phyloP scores from a whole-genome alignment of 208 protist genomes.

The Balamuthia mandrillaris region DNA sequence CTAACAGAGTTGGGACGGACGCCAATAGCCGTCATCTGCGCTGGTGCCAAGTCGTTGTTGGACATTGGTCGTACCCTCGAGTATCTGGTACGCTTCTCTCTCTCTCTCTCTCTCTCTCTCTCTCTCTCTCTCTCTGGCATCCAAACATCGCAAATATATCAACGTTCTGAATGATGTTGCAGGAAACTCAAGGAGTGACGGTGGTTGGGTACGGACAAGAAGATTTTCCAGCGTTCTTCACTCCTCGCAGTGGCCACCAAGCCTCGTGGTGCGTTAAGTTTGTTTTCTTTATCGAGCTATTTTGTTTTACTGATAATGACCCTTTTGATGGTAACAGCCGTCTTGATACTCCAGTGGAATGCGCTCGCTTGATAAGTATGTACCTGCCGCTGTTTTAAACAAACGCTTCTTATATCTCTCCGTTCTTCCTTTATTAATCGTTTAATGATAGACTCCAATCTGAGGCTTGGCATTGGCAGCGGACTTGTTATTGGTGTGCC shows the following conservation, averaged over 20 bases:
- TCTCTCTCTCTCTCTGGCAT: background rate
- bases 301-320: background rate
- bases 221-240: slow-evolving; percentile 84
- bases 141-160: background rate
- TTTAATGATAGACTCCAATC: too few species aligned
- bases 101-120: background rate
- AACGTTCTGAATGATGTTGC: too few species aligned
- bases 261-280: slow-evolving; percentile 7
- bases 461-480: too few species aligned
- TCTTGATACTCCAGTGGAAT: slow-evolving; percentile 21
- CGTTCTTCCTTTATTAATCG: too few species aligned
- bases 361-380: slow-evolving; percentile 47
- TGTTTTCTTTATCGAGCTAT: too few species aligned
- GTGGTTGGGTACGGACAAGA: slow-evolving; percentile 59
- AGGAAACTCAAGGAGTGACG: slow-evolving; percentile 65
- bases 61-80: slow-evolving; percentile 83
- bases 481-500: slow-evolving; percentile 70
- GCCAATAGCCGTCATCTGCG: slow-evolving; percentile 75
- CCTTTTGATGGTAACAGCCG: slow-evolving; percentile 9
- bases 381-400: too few species aligned
- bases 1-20: slow-evolving; percentile 78
- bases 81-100: slow-evolving; percentile 71
- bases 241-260: slow-evolving; percentile 24
- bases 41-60: slow-evolving; percentile 85
- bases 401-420: too few species aligned